Evolutionary conservation across 306 rosid genomes (phyloP).

Genomic region (Sicyos baderoa): DNA sequence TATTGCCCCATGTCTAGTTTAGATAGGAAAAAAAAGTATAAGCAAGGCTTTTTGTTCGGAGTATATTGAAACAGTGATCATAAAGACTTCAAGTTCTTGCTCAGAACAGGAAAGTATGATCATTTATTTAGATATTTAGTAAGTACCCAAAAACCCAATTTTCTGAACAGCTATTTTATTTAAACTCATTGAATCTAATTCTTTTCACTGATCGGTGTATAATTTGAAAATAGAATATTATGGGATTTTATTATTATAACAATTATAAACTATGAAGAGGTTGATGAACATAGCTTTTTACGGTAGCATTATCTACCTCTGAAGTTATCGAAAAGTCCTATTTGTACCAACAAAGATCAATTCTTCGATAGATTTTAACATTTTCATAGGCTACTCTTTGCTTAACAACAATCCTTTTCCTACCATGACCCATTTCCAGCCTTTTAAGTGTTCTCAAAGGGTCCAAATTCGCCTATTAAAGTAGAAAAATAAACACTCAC

Average conservation of each 20-base stretch:
- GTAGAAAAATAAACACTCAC: conserved; percentile 39
- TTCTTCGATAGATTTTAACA: too few relatives aligned
- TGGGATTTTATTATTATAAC: too few relatives aligned
- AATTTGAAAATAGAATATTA: too few relatives aligned
- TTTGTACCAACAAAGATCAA: too few relatives aligned
- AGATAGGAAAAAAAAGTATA: conserved; percentile 18
- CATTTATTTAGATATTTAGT: background rate
- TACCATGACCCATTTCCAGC: background rate
- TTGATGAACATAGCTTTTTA: too few relatives aligned
- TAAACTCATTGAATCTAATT: background rate
- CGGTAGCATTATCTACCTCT: too few relatives aligned
- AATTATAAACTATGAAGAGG: too few relatives aligned
- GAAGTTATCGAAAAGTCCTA: too few relatives aligned
- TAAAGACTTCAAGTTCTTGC: background rate
- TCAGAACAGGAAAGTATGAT: background rate
- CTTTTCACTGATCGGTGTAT: too few relatives aligned
- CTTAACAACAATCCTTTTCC: background rate
- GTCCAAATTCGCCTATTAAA: background rate
- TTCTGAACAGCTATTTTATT: background rate
- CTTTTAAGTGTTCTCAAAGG: background rate
- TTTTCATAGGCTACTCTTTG: background rate
- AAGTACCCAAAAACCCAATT: background rate
- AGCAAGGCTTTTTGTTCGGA: conserved; percentile 13
- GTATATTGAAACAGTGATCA: background rate
- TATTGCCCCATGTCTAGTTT: conserved; percentile 54